A percentile compares a stretch with the other conserved stretches of the same genome.
Conservation (phyloP, 345 rosid genomes). For the Euphorbia lathyris region DNA sequence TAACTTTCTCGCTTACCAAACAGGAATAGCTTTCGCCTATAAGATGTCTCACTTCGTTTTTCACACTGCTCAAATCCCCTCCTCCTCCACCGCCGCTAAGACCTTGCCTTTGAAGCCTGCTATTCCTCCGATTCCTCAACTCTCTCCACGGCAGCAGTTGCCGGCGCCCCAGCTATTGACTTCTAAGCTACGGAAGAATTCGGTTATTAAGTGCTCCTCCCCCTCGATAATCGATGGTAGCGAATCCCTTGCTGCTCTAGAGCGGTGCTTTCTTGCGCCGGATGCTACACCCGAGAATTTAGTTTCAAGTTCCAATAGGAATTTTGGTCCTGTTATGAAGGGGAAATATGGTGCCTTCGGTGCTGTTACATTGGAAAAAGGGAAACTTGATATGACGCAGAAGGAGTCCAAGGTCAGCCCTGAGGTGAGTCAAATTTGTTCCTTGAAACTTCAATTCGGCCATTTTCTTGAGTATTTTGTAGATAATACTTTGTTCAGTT, state of each 20-base stretch:
- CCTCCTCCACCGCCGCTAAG: background rate
- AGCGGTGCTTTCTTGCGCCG: slow-evolving; percentile 53
- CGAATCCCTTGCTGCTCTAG: slow-evolving; percentile 44
- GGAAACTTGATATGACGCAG: slow-evolving; percentile 71
- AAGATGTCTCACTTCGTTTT: slow-evolving; percentile 26
- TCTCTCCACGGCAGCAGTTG: slow-evolving; percentile 10
- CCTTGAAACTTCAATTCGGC: background rate
- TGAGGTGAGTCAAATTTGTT: slow-evolving; percentile 44
- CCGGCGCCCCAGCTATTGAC: slow-evolving; percentile 21
- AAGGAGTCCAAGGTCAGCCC: slow-evolving; percentile 58
- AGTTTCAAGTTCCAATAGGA: slow-evolving; percentile 29
- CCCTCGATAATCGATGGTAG: slow-evolving; percentile 38
- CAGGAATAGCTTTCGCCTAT: background rate
- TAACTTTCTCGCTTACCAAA: background rate
- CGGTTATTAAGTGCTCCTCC: slow-evolving; percentile 33
- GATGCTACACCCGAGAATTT: slow-evolving; percentile 21
- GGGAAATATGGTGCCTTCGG: slow-evolving; percentile 63
- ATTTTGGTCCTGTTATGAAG: slow-evolving; percentile 72
- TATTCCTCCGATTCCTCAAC: slow-evolving; percentile 8
- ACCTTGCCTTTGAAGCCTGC: slow-evolving; percentile 6
- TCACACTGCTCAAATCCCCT: slow-evolving; percentile 19
- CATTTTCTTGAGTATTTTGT: background rate
- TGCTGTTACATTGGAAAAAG: slow-evolving; percentile 86
- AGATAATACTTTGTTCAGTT: too few species aligned
- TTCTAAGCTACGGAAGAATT: slow-evolving; percentile 36